A percentile compares a stretch with the other conserved stretches of the same genome.
These are phyloP conservation scores for Phytophthora citrophthora DNA, from an alignment of 352 stramenopile species.

Conservation along the genomic window DNA sequence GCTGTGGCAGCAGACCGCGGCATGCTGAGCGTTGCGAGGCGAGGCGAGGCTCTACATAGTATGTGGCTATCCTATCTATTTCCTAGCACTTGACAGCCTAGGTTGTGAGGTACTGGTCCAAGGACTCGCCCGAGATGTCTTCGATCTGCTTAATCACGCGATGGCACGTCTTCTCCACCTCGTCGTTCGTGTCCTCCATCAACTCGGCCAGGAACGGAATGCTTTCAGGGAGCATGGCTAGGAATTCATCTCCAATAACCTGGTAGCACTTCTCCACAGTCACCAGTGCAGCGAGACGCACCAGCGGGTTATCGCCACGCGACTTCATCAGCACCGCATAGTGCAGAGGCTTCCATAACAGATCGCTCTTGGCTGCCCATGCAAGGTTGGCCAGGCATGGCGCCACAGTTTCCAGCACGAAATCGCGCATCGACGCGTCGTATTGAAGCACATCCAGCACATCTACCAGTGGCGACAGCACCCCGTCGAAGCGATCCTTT, in stretches of 20 bases:
- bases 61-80: conserved; percentile 42
- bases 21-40: neutral
- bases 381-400: conserved; percentile 80
- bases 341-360: conserved; percentile 91
- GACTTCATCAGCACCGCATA: conserved; percentile 91
- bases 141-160: conserved; percentile 91
- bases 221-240: conserved; percentile 90
- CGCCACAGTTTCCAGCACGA: conserved; percentile 74
- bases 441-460: conserved; percentile 74
- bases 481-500: conserved; percentile 84
- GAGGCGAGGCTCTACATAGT: conserved; percentile 31
- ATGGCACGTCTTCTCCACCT: conserved; percentile 87
- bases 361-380: conserved; percentile 86
- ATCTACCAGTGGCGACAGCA: conserved; percentile 79
- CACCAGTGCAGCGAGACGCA: conserved; percentile 81
- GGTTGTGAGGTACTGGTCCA: conserved; percentile 88
- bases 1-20: conserved; percentile 7
- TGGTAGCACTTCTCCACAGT: conserved; percentile 87
- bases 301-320: conserved; percentile 58
- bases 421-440: conserved; percentile 47
- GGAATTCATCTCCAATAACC: conserved; percentile 88
- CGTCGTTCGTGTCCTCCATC: conserved; percentile 87
- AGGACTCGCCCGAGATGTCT: conserved; percentile 88
- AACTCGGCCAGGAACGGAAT: conserved; percentile 90
- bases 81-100: conserved; percentile 26